Percentiles rank a stretch among this genome's conserved stretches.
phyloP scores from a whole-genome alignment of 2,329 filamentous ascomycete genomes.

The Epichloe elymi region DNA sequence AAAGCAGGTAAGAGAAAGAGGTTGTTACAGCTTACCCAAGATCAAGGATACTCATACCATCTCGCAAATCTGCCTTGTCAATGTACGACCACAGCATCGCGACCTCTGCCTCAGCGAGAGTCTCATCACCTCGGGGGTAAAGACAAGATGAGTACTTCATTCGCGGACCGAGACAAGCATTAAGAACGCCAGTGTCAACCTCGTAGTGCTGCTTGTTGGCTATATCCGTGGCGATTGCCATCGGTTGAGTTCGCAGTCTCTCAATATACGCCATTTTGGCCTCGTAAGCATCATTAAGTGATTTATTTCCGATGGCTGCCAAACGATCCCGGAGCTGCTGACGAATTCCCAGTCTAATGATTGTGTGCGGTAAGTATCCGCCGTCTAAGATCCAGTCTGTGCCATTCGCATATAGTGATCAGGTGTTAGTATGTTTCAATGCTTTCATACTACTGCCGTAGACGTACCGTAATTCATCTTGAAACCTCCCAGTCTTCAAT shows the following conservation, averaged over 20 bases:
- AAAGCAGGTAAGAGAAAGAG: not conserved
- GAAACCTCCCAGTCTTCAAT: not conserved
- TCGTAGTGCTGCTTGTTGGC: conserved; percentile 64
- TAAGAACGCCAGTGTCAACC: conserved; percentile 51
- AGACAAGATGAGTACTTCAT: conserved; percentile 63
- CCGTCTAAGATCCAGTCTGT: conserved; percentile 47
- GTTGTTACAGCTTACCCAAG: conserved; percentile 35
- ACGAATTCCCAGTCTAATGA: conserved; percentile 54
- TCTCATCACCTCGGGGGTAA: conserved; percentile 49
- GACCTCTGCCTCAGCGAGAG: conserved; percentile 51
- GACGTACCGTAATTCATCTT: conserved; percentile 4
- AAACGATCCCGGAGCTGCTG: conserved; percentile 51
- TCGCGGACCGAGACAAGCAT: conserved; percentile 47
- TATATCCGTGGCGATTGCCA: conserved; percentile 52
- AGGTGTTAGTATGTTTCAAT: not conserved
- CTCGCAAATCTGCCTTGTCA: conserved; percentile 41
- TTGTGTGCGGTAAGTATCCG: conserved; percentile 48
- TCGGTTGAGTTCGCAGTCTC: conserved; percentile 43
- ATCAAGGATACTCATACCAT: conserved; percentile 50
- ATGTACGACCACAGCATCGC: conserved; percentile 53
- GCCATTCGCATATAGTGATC: not conserved
- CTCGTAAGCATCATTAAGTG: conserved; percentile 37
- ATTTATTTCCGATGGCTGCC: conserved; percentile 37
- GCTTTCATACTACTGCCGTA: not conserved
- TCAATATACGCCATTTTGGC: conserved; percentile 53